Base-by-base conservation (phyloP, 1,139 yeast genomes). In the Protomyces gravidus region DNA sequence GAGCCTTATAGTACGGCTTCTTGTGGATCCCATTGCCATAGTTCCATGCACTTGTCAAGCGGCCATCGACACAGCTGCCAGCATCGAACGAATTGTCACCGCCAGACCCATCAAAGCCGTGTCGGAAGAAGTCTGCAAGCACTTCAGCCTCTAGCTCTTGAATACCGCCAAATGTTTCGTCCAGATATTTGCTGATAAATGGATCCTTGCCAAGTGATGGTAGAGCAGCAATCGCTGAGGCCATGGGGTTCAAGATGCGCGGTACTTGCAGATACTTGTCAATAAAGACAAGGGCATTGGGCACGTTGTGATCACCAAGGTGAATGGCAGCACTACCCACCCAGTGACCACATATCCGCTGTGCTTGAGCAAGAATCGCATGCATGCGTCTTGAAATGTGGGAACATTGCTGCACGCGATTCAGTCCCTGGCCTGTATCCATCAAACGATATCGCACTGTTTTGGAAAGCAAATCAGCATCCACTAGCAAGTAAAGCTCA, bases 181-280 rank as follows among this genome's bases (percentile, higher is more conserved):
- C 74, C 59, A 84, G 79, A 75, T 84, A 83, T 9, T 73, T 73
- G 26, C 69, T 68, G 4, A 81, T 71, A 65, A 71, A 75, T 3
- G 77, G 75, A 64, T 85, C 89, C 26, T 73, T 68, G 2, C 75
- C 75, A 25, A 80, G 71, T 36, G 73, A 75, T 50, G 82, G 85
- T 55, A 85, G 77, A 63, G 79, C 76, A 61, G 75, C 69, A 40
- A 85, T 69, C 45, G 81, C 80, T 45, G 77, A 75, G 67, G 82
- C 85, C 51, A 85, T 81, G 1, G 92, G 92, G 46, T 82, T 84
- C 65, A 85, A 71, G 51, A 85, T 84, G 49, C 83, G 77, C 28
- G 90, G 90, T 2, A 85, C 86, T 69, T 85, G 90, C 30, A 84
- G 79, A 68, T 85, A 85, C 69, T 85, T 85, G 71, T 85, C 90